These are phyloP conservation scores for Diaporthe humulicola DNA, from an alignment of 2,329 filamentous ascomycete genomes.

Conservation along the genomic window DNA sequence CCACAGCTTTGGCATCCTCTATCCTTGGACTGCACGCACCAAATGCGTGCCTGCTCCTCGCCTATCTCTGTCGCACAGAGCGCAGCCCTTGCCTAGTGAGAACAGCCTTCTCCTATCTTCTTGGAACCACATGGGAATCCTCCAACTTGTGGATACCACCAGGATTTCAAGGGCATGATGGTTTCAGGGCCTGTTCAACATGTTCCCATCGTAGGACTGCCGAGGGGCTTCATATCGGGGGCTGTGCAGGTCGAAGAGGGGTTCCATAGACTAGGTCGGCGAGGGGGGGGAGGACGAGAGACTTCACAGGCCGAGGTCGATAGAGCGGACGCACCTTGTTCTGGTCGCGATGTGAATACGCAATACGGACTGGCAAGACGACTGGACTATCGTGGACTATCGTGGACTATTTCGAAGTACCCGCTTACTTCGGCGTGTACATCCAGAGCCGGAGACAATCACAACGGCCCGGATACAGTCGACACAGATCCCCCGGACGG, in stretches of 20 bases:
- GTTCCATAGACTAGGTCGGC: neutral
- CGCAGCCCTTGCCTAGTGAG: neutral
- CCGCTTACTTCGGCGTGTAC: neutral
- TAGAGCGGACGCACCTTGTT: neutral
- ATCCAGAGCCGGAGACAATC: neutral
- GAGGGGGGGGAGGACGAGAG: neutral
- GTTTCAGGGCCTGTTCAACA: neutral
- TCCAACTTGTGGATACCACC: neutral
- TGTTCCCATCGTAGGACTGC: neutral
- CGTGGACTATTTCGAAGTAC: neutral
- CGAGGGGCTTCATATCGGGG: slow-evolving; percentile 1
- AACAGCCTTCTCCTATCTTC: neutral
- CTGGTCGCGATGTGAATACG: neutral
- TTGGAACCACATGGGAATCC: neutral
- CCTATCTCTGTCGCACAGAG: neutral
- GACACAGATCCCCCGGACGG: neutral
- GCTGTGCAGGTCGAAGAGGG: neutral
- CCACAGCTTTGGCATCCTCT: neutral
- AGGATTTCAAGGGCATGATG: neutral
- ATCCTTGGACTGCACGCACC: neutral
- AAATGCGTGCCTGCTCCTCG: neutral
- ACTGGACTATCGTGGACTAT: neutral
- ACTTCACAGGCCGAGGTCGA: neutral
- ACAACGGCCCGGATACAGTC: slow-evolving; percentile 7
- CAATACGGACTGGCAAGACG: neutral